Percentiles rank a stretch among this genome's conserved stretches.
Evolutionary conservation across 371 early-diverging fungal genomes (phyloP).

Genomic region (Smittium mucronatum): DNA sequence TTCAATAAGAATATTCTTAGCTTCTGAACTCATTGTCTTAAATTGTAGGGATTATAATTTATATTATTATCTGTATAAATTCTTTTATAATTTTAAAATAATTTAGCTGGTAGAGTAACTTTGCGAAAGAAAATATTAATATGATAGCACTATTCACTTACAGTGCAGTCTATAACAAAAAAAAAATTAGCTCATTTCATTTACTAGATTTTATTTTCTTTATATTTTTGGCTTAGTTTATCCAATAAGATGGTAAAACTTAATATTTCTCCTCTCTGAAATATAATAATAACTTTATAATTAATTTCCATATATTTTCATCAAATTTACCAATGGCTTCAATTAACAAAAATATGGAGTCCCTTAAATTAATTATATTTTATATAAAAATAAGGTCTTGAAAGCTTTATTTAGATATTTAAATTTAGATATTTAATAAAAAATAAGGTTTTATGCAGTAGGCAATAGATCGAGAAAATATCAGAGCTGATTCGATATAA

Average conservation of each 20-base stretch:
- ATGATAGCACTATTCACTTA: background rate
- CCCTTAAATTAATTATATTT: too few species aligned
- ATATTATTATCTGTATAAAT: background rate
- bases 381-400: too few species aligned
- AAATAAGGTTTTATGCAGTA: too few species aligned
- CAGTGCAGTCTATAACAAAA: background rate
- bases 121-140: background rate
- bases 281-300: too few species aligned
- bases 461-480: too few species aligned
- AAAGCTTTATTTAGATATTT: too few species aligned
- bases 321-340: too few species aligned
- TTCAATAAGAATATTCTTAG: background rate
- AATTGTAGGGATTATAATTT: background rate
- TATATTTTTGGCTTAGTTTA: background rate
- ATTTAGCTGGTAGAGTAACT: background rate
- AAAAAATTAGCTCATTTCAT: background rate
- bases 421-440: too few species aligned
- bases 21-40: background rate
- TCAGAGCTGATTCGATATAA: too few species aligned
- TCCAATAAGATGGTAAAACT: slow-evolving; percentile 1
- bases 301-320: too few species aligned
- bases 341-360: too few species aligned
- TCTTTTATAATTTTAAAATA: background rate
- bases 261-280: background rate
- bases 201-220: background rate